Conservation (phyloP, 305 asterid genomes). For the Fraxinus sp. region DNA sequence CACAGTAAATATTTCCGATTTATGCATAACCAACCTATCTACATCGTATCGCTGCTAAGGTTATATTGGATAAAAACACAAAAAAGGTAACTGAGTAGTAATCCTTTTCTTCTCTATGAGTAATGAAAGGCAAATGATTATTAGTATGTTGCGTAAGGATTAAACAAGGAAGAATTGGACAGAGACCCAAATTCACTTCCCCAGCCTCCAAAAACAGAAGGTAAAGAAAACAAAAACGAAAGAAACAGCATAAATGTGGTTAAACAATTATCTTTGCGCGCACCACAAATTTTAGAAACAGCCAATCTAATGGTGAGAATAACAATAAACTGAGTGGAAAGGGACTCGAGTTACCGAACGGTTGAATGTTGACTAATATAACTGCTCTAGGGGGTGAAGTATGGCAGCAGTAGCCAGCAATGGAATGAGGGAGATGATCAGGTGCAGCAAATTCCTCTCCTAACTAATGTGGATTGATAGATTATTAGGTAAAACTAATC, state of each 20-base stretch:
- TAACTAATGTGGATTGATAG: neutral
- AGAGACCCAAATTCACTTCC: neutral
- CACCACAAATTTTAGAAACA: neutral
- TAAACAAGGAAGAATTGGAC: neutral
- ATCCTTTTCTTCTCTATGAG: neutral
- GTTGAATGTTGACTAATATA: neutral
- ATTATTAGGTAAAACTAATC: neutral
- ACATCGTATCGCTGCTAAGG: neutral
- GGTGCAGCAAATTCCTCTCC: neutral
- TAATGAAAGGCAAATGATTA: neutral
- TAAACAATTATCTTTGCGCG: neutral
- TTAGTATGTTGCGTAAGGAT: neutral
- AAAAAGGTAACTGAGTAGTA: neutral
- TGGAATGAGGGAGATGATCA: neutral
- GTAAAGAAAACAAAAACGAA: neutral
- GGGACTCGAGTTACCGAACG: neutral
- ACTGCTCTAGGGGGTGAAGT: neutral
- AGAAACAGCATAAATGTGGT: neutral
- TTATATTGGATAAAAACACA: neutral
- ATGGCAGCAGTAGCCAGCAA: neutral
- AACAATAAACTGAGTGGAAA: neutral
- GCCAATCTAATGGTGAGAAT: neutral
- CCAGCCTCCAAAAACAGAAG: neutral
- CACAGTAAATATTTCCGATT: neutral
- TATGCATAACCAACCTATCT: neutral